A percentile compares a stretch with the other conserved stretches of the same genome.
phyloP scores from a whole-genome alignment of 2,329 filamentous ascomycete species.

The Sclerotinia glacialis region DNA sequence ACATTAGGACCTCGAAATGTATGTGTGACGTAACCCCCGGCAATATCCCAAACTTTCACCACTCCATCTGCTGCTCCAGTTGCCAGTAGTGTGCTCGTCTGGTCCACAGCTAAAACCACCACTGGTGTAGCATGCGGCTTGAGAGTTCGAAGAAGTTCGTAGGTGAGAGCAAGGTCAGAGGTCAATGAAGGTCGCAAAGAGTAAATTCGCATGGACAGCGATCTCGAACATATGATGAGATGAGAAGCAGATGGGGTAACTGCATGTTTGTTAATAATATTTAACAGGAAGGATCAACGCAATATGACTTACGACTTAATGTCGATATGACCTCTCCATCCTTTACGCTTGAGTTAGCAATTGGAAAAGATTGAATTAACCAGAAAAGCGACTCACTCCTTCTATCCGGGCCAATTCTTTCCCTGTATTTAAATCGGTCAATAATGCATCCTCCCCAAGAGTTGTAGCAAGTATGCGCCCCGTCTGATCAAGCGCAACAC shows the following conservation, averaged over 20 bases:
- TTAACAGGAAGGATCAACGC: slow-evolving; percentile 15
- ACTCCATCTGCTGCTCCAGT: slow-evolving; percentile 91
- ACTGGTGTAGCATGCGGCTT: slow-evolving; percentile 92
- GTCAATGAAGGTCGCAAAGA: slow-evolving; percentile 59
- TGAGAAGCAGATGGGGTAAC: slow-evolving; percentile 87
- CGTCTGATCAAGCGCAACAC: slow-evolving; percentile 76
- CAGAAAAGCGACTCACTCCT: slow-evolving; percentile 48
- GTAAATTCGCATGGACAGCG: slow-evolving; percentile 93
- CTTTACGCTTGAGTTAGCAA: slow-evolving; percentile 44
- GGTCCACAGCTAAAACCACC: slow-evolving; percentile 79
- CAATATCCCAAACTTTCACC: slow-evolving; percentile 96
- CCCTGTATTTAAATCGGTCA: slow-evolving; percentile 82
- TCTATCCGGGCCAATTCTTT: slow-evolving; percentile 81
- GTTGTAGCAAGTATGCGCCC: slow-evolving; percentile 82
- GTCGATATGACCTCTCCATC: slow-evolving; percentile 80
- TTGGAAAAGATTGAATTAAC: slow-evolving; percentile 20
- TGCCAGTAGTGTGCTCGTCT: slow-evolving; percentile 82
- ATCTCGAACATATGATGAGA: slow-evolving; percentile 87
- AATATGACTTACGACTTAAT: slow-evolving; percentile 54
- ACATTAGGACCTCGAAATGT: slow-evolving; percentile 92
- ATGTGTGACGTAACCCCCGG: slow-evolving; percentile 86
- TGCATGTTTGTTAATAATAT: slow-evolving; percentile 41
- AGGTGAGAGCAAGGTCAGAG: slow-evolving; percentile 56
- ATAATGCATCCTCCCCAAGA: slow-evolving; percentile 84
- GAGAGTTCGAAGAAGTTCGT: slow-evolving; percentile 71